Base-by-base conservation (phyloP, 495 filamentous ascomycete genomes). In the Daldinia bambusicola region DNA sequence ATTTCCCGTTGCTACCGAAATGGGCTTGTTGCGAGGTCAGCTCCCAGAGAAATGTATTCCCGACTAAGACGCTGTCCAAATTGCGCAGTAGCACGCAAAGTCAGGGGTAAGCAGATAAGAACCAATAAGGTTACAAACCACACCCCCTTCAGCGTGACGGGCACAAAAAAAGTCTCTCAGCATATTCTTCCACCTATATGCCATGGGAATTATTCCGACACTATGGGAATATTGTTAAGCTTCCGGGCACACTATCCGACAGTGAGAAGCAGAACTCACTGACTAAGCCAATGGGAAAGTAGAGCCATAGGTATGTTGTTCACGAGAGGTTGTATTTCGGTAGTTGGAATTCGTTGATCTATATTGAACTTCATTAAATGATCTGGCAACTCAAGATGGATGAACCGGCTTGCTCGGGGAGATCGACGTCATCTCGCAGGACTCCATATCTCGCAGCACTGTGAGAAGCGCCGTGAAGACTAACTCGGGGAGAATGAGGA, bases 231-330 rank as follows among this genome's bases (percentile, higher is more conserved):
- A 43, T 48, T 10, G 26, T 61, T 52, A 34, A 45, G 58, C n/a
- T 64, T 38, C 16, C 66, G 66, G 65, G 50, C 20, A 57, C 26
- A 16, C 30, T 61, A 57, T 66, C 70, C 65, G 66, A 62, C n/a
- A 32, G 84, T 71, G 84, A 82, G 70, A 76, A 90, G 64, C 82
- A 83, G 67, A 87, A 88, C 40, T 73, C 91, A 74, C 53, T 67
- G 64, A 55, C 37, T 56, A 20, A 60, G 50, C 69, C 63, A 67
- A 66, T 63, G 53, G 36, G 48, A 67, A 31, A 63, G 32, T 12
- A 34, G 16, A 48, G 22, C 34, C 38, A 9, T 30, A 57, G 30
- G 20, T 37, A 57, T 36, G 20, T 37, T 63, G 48, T 36, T 18
- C 40, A 48, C 14, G 43, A 63, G 45, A 34, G 55, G 59, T 14